Evolutionary conservation across 1,139 yeast genomes (phyloP).

Genomic region (Geotrichum reessii): DNA sequence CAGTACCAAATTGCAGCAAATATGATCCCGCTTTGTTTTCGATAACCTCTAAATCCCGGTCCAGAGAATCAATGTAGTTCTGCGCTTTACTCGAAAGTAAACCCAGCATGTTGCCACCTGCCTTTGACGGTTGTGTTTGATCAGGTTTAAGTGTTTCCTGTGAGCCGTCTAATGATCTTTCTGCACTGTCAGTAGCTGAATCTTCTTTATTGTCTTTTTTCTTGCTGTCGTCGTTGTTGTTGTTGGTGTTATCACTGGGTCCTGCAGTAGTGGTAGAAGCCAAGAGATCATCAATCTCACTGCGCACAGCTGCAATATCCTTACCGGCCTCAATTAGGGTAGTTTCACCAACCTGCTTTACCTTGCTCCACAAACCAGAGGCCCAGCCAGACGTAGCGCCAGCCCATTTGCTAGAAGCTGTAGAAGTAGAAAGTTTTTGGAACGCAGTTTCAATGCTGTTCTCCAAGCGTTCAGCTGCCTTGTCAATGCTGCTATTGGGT

Average conservation of each 20-base stretch:
- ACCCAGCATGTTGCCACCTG: conserved; percentile 31
- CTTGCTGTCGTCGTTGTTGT: background rate
- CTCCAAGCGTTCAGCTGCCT: conserved; percentile 44
- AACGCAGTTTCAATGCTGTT: conserved; percentile 51
- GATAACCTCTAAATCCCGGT: conserved; percentile 59
- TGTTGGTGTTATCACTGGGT: background rate
- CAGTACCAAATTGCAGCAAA: conserved; percentile 50
- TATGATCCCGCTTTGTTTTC: conserved; percentile 60
- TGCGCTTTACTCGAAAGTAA: conserved; percentile 46
- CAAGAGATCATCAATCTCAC: conserved; percentile 31
- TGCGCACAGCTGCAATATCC: conserved; percentile 29
- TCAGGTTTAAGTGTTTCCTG: conserved; percentile 10
- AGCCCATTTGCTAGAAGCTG: conserved; percentile 36
- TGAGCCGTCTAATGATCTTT: background rate
- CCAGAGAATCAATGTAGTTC: conserved; percentile 57
- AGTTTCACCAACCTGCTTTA: conserved; percentile 38
- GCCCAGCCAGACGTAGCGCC: conserved; percentile 35
- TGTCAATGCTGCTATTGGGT: conserved; percentile 25
- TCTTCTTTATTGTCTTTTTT: background rate
- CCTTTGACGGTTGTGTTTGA: conserved; percentile 11
- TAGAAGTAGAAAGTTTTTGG: conserved; percentile 38
- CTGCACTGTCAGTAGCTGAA: background rate
- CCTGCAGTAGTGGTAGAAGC: conserved; percentile 11
- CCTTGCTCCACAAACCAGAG: conserved; percentile 35
- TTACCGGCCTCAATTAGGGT: conserved; percentile 42